These are phyloP conservation scores for Paxillus involutus DNA, from an alignment of 768 basidiomycete genomes.

Conservation along the genomic window DNA sequence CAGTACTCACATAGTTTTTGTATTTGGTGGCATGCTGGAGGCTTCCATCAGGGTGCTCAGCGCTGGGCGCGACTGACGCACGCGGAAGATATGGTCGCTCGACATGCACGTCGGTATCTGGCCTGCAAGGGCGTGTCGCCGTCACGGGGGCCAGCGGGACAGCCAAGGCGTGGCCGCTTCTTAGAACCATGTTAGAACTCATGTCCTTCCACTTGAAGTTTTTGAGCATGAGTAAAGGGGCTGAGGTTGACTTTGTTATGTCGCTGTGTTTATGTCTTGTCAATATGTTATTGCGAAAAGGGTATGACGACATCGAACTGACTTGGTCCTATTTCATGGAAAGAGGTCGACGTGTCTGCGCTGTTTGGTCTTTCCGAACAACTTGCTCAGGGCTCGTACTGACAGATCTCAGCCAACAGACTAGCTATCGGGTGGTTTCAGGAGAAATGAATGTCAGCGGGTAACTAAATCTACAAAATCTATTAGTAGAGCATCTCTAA, in stretches of 20 bases:
- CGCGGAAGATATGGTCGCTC: slow-evolving; percentile 29
- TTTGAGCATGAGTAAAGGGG: not conserved
- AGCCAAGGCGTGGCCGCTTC: slow-evolving; percentile 14
- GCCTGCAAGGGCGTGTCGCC: slow-evolving; percentile 13
- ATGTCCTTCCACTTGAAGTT: slow-evolving; percentile 18
- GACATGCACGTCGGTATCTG: slow-evolving; percentile 26
- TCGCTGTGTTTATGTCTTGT: no score
- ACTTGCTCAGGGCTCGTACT: not conserved
- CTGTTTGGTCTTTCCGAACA: no score
- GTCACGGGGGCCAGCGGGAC: slow-evolving; percentile 24
- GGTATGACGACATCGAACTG: not conserved
- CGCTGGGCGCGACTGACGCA: slow-evolving; percentile 27
- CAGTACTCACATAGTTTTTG: slow-evolving; percentile 17
- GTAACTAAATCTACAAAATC: not conserved
- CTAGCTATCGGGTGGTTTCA: no score
- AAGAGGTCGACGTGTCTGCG: no score
- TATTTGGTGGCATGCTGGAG: slow-evolving; percentile 17
- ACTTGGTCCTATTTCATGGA: not conserved
- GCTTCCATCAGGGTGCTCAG: slow-evolving; percentile 22
- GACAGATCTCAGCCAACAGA: no score
- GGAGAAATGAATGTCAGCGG: no score
- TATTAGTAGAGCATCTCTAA: slow-evolving; percentile 9
- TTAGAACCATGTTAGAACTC: slow-evolving; percentile 13
- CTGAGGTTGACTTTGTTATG: no score
- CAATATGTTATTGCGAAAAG: not conserved